These are phyloP conservation scores for Selaginella tamariscina DNA, from an alignment of 75 land plant species.

Conservation along the genomic window DNA sequence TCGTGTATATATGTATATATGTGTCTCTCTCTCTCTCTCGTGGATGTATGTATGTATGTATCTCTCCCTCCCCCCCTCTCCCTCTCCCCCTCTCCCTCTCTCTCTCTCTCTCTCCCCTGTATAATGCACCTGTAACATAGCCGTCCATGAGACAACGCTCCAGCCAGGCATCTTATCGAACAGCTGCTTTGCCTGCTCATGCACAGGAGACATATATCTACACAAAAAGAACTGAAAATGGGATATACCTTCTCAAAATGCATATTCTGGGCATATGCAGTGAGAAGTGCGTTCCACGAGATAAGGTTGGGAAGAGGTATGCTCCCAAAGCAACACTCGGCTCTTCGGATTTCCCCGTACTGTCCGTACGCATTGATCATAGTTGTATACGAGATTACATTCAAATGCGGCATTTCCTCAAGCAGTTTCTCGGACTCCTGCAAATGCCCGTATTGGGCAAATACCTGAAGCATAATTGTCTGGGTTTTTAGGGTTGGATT, in stretches of 20 bases:
- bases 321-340: not conserved
- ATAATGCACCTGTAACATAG: too few relatives aligned
- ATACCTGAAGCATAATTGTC: not conserved
- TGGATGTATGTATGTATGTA: too few relatives aligned
- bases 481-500: not conserved
- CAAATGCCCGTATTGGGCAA: not conserved
- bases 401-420: not conserved
- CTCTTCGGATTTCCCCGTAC: not conserved
- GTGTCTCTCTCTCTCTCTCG: too few relatives aligned
- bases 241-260: too few relatives aligned
- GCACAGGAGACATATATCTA: too few relatives aligned
- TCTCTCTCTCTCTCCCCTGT: too few relatives aligned
- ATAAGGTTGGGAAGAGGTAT: not conserved
- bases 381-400: not conserved
- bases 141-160: not conserved
- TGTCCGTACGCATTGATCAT: not conserved
- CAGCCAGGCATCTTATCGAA: not conserved
- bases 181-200: not conserved
- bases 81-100: too few relatives aligned
- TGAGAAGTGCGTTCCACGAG: not conserved
- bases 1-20: too few relatives aligned
- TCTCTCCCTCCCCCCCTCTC: too few relatives aligned
- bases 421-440: not conserved
- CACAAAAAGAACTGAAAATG: too few relatives aligned
- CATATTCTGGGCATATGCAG: not conserved